Evolutionary conservation across 2,329 filamentous ascomycete genomes (phyloP).

Genomic region (Paracamarosporium sp.): DNA sequence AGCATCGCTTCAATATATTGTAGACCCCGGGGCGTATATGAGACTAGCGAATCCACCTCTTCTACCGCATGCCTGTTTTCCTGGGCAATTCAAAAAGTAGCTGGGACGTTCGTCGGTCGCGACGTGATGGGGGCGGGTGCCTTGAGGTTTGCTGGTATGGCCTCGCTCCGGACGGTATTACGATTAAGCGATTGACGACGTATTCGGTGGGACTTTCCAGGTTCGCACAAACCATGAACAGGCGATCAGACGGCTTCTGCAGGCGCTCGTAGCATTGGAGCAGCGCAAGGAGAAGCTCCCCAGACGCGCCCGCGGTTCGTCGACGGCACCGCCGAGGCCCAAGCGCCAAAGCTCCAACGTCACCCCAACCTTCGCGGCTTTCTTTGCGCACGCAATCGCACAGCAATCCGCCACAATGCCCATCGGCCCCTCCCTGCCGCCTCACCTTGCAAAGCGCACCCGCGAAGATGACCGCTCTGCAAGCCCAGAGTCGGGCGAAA

Average conservation of each 20-base stretch:
- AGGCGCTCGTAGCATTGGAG: background rate
- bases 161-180: background rate
- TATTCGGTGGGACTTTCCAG: background rate
- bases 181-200: background rate
- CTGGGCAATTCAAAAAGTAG: conserved; percentile 12
- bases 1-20: conserved; percentile 58
- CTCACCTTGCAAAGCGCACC: conserved; percentile 65
- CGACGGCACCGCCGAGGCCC: conserved; percentile 20
- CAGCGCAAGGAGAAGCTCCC: conserved; percentile 22
- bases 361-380: conserved; percentile 7
- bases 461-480: conserved; percentile 51
- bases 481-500: conserved; percentile 52
- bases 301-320: conserved; percentile 16
- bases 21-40: background rate
- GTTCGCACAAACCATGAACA: background rate
- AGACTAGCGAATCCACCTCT: background rate
- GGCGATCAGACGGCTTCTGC: background rate
- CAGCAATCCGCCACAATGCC: conserved; percentile 59
- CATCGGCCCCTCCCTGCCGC: conserved; percentile 74
- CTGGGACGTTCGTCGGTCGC: conserved; percentile 18
- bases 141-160: conserved; percentile 7
- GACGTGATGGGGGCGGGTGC: conserved; percentile 14
- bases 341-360: conserved; percentile 28
- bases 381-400: background rate
- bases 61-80: conserved; percentile 13